phyloP scores from a whole-genome alignment of 2,329 filamentous ascomycete genomes.

The Rhexocercosporidium sp. region DNA sequence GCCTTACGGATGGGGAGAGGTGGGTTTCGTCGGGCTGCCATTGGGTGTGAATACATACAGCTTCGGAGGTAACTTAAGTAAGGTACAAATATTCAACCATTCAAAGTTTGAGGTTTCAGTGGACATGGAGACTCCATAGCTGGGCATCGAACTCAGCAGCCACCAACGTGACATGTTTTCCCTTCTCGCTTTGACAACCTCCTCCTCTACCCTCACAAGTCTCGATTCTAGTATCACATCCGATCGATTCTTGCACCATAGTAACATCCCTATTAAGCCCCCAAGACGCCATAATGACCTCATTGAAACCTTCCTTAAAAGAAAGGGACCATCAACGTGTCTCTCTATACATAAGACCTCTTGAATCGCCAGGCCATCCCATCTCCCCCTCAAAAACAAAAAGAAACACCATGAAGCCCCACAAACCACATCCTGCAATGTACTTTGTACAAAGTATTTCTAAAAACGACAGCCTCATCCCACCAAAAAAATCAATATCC shows the following conservation, averaged over 20 bases:
- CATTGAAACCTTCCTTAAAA: neutral
- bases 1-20: conserved; percentile 2
- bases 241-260: neutral
- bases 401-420: neutral
- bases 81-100: neutral
- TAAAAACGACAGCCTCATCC: neutral
- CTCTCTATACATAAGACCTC: neutral
- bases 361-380: neutral
- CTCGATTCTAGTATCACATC: neutral
- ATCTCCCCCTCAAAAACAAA: neutral
- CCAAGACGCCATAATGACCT: conserved; percentile 1
- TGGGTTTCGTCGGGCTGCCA: conserved; percentile 6
- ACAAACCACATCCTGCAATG: neutral
- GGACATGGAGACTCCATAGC: neutral
- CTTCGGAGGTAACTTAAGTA: neutral
- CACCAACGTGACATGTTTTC: neutral
- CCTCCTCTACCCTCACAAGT: neutral
- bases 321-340: neutral
- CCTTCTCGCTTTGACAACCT: neutral
- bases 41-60: conserved; percentile 7
- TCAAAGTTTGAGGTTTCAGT: conserved; percentile 2
- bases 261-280: neutral
- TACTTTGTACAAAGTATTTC: neutral
- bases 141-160: neutral
- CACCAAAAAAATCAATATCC: neutral